phyloP scores from a whole-genome alignment of 73 alveolate genomes.

The Paramecium caudatum region DNA sequence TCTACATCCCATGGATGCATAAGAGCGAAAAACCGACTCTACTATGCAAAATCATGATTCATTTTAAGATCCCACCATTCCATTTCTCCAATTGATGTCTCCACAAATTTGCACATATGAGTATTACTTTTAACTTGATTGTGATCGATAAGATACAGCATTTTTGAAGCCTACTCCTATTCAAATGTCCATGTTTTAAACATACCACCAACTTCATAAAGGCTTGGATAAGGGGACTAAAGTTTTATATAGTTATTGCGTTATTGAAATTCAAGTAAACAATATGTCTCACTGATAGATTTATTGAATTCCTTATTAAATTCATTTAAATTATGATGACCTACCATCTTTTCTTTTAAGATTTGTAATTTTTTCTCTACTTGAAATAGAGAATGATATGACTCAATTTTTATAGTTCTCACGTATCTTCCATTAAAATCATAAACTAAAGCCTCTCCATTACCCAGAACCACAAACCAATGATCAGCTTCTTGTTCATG shows the following conservation, averaged over 20 bases:
- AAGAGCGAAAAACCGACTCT: conserved; percentile 27
- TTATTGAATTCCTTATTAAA: conserved; percentile 39
- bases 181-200: background rate
- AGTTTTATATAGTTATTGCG: conserved; percentile 24
- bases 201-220: conserved; percentile 61
- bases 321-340: conserved; percentile 2
- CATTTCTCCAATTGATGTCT: conserved; percentile 12
- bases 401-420: conserved; percentile 28
- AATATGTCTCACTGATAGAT: background rate
- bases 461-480: background rate
- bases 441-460: background rate
- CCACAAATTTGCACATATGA: conserved; percentile 15
- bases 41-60: background rate
- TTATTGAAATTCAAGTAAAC: background rate
- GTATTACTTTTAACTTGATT: background rate
- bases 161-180: background rate
- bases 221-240: background rate
- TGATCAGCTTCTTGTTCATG: conserved; percentile 47
- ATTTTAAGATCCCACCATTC: conserved; percentile 64
- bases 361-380: conserved; percentile 26
- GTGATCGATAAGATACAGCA: conserved; percentile 51
- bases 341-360: conserved; percentile 1
- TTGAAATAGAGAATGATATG: conserved; percentile 36
- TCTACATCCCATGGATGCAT: conserved; percentile 41
- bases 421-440: conserved; percentile 22